Percentiles rank a stretch among this genome's conserved stretches.
Evolutionary conservation across 163 green algal species (phyloP).

Genomic region (Chlamydomonas reinhardtii): DNA sequence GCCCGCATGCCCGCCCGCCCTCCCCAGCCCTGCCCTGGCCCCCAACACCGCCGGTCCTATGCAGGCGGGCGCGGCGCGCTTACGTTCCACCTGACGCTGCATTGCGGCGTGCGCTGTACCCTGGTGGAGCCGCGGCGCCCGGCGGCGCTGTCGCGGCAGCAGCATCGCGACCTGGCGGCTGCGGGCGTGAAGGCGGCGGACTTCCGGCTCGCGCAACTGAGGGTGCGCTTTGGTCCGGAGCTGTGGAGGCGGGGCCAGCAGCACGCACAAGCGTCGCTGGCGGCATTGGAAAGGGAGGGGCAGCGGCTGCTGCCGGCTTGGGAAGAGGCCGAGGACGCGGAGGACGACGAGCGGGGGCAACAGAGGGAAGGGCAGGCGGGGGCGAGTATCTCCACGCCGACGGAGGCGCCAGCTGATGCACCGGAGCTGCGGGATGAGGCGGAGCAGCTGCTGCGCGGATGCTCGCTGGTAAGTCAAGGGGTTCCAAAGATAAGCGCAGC

Average conservation of each 20-base stretch:
- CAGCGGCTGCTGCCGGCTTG: neutral
- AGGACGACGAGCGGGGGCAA: neutral
- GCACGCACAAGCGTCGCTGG: no score
- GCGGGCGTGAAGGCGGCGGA: neutral
- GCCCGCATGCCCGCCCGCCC: no score
- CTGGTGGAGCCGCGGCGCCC: slow-evolving; percentile 75
- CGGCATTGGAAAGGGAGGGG: neutral
- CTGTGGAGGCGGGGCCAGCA: slow-evolving; percentile 50
- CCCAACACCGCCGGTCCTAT: no score
- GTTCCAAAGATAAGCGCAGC: no score
- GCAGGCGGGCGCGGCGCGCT: slow-evolving; percentile 30
- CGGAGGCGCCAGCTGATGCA: no score
- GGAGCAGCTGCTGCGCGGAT: slow-evolving; percentile 15
- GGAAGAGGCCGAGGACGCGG: neutral
- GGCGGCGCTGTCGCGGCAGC: slow-evolving; percentile 64
- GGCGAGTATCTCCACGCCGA: no score
- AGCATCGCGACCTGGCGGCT: slow-evolving; percentile 56
- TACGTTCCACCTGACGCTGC: slow-evolving; percentile 63
- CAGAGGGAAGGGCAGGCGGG: neutral
- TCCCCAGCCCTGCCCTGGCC: no score
- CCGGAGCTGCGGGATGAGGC: neutral
- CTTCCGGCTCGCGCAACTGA: slow-evolving; percentile 40
- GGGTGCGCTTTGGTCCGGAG: slow-evolving; percentile 54
- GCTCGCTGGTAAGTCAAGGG: slow-evolving; percentile 12
- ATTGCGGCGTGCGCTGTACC: slow-evolving; percentile 67